These are phyloP conservation scores for Houttuynia cordata DNA, from an alignment of 164 flowering plant species.

Conservation along the genomic window DNA sequence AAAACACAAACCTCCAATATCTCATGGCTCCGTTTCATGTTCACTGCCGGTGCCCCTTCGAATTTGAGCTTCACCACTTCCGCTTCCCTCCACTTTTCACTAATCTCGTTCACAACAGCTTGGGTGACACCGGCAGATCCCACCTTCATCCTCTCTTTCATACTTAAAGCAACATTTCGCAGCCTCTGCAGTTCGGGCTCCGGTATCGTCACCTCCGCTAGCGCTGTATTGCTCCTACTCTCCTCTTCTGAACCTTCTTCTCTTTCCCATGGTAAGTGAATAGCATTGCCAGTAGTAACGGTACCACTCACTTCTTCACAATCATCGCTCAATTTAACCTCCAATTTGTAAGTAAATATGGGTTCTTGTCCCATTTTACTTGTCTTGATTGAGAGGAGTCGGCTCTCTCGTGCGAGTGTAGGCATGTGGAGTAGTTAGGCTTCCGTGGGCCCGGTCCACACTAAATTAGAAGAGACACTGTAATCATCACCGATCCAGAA, in stretches of 20 bases:
- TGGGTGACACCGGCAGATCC: conserved; percentile 67
- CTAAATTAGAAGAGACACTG: too few relatives aligned
- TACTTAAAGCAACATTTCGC: conserved; percentile 55
- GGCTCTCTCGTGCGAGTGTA: too few relatives aligned
- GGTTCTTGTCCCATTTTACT: too few relatives aligned
- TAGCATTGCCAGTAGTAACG: not conserved
- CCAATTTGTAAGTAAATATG: too few relatives aligned
- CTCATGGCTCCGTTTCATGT: conserved; percentile 79
- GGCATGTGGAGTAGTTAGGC: too few relatives aligned
- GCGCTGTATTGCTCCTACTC: conserved; percentile 29
- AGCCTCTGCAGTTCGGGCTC: conserved; percentile 70
- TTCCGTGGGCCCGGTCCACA: too few relatives aligned
- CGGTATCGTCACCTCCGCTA: conserved; percentile 65
- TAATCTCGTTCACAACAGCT: conserved; percentile 56
- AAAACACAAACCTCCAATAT: conserved; percentile 58
- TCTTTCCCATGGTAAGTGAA: conserved; percentile 38
- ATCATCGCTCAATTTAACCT: conserved; percentile 1
- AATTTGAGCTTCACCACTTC: conserved; percentile 88
- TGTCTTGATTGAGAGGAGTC: too few relatives aligned
- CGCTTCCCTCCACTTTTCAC: conserved; percentile 66
- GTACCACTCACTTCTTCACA: conserved; percentile 1
- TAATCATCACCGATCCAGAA: too few relatives aligned
- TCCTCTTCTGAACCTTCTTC: conserved; percentile 10
- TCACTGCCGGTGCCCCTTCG: conserved; percentile 49
- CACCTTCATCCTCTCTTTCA: conserved; percentile 70